These are phyloP conservation scores for Thecaphora thlaspeos DNA, from an alignment of 1,284 basidiomycete species.

Conservation along the genomic window DNA sequence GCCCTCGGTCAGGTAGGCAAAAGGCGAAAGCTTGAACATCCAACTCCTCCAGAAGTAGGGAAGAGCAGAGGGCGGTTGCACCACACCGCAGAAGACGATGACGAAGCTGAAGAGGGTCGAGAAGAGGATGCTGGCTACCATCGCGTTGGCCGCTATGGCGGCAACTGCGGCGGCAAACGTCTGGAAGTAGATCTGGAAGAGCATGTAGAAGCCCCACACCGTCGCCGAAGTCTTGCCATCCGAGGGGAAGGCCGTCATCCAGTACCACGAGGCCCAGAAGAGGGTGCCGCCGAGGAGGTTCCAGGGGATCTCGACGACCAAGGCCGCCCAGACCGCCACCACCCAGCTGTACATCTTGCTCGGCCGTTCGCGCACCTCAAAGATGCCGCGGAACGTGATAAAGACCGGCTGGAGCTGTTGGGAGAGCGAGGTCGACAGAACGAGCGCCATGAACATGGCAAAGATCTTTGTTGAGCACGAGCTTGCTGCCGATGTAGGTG, in stretches of 20 bases:
- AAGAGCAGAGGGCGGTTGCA: slow-evolving; percentile 45
- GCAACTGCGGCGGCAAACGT: slow-evolving; percentile 68
- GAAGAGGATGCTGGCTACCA: slow-evolving; percentile 70
- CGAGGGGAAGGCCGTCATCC: slow-evolving; percentile 32
- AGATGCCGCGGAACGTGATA: slow-evolving; percentile 64
- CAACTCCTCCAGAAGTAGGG: slow-evolving; percentile 38
- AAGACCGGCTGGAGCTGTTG: slow-evolving; percentile 59
- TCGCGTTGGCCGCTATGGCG: slow-evolving; percentile 67
- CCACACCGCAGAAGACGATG: slow-evolving; percentile 65
- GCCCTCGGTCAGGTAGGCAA: slow-evolving; percentile 63
- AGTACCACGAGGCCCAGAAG: slow-evolving; percentile 50
- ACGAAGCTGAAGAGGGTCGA: slow-evolving; percentile 68
- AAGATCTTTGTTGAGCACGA: slow-evolving; percentile 71
- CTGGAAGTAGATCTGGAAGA: slow-evolving; percentile 62
- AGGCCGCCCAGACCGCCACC: slow-evolving; percentile 62
- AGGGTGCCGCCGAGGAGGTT: slow-evolving; percentile 46
- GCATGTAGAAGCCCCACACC: slow-evolving; percentile 41
- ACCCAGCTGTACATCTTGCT: slow-evolving; percentile 82
- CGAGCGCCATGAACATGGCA: slow-evolving; percentile 59
- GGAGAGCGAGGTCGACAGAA: slow-evolving; percentile 48
- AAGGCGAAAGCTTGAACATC: slow-evolving; percentile 69
- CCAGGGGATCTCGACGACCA: slow-evolving; percentile 59
- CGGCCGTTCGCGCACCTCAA: slow-evolving; percentile 72
- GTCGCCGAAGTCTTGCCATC: slow-evolving; percentile 25
- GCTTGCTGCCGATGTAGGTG: slow-evolving; percentile 41